phyloP scores from a whole-genome alignment of 345 rosid species.

The Lagerstroemia speciosa region DNA sequence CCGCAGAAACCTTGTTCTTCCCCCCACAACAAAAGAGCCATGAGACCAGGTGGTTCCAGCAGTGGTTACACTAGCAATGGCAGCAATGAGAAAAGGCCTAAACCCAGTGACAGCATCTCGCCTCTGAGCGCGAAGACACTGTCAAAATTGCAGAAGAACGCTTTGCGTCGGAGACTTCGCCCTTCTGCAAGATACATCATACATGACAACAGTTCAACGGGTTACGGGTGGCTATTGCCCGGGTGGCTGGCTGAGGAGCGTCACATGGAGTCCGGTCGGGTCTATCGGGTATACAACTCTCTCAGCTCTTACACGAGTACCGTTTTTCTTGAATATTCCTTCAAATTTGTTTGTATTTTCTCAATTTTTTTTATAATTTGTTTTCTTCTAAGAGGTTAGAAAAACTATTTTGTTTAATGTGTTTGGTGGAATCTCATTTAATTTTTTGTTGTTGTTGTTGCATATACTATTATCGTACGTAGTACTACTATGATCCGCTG shows the following conservation, averaged over 20 bases:
- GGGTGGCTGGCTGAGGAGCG: constrained; percentile 19
- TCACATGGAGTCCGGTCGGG: constrained; percentile 1
- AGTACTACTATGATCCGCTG: constrained; percentile 18
- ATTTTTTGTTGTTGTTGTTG: too few species aligned
- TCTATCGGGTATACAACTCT: constrained; percentile 5
- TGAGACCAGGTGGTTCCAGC: background rate
- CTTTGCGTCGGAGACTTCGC: background rate
- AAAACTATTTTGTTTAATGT: too few species aligned
- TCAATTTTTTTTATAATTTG: too few species aligned
- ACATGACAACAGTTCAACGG: constrained; percentile 7
- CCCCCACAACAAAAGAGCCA: background rate
- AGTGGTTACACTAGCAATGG: background rate
- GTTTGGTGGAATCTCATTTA: too few species aligned
- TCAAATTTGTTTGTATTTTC: background rate
- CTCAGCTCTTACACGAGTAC: background rate
- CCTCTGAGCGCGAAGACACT: background rate
- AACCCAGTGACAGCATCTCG: background rate
- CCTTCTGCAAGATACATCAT: background rate
- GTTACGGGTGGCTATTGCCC: constrained; percentile 10
- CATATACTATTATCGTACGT: background rate
- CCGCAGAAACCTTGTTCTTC: background rate
- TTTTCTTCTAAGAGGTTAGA: too few species aligned
- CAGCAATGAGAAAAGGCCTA: background rate
- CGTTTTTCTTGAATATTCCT: too few species aligned
- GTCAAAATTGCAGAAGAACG: background rate